Base-by-base conservation (phyloP, 768 basidiomycete genomes). In the Suillus decipiens region DNA sequence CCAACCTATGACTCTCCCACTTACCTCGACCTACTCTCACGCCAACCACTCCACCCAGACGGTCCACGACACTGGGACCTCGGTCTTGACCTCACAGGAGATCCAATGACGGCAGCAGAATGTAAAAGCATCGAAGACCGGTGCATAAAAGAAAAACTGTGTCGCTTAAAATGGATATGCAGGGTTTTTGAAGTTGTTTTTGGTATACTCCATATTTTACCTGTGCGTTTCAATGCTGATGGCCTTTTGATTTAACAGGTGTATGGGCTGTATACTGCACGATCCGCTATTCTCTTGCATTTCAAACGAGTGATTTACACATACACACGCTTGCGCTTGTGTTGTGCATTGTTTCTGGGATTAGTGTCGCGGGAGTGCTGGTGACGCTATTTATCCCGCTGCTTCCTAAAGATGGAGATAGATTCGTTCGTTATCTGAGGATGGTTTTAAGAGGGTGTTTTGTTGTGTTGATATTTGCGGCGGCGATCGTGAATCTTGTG, bases 201-300 rank as follows among this genome's bases (percentile, higher is more conserved):
- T 48, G 79, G 81, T 81, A 67, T 63, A 74, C 58, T 24, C 39
- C 64, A 61, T 54, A 12, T 37, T 28, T 37, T 58, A 10, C 51
- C 73, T 8, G 24, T 10, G 37, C 11, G 24, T 19, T 5, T 28
- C 1, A 59, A 19, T 50, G 8, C 5, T 48, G 6, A 48, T 24
- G 7, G 2, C 12, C 3, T 24, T 15, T 47, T 22, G 45, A 11
- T 48, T 58, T 15, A 14, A 2, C 61, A 89, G 88, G 77, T 64
- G 71, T 71, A 34, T 92, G 89, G 87, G 81, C 84, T 33, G 70
- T 78, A 9, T 92, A 89, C 71, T 87, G 82, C 64, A 79, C 83
- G 7, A 72, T 86, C 59, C 86, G 89, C 50, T 93, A 92, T 71
- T 87, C 82, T 68, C 68, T 90, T 12, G 86, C 88, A 4, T 88